Percentiles rank a stretch among this genome's conserved stretches.
Evolutionary conservation across 345 rosid genomes (phyloP).

Genomic region (Moringa oleifera): DNA sequence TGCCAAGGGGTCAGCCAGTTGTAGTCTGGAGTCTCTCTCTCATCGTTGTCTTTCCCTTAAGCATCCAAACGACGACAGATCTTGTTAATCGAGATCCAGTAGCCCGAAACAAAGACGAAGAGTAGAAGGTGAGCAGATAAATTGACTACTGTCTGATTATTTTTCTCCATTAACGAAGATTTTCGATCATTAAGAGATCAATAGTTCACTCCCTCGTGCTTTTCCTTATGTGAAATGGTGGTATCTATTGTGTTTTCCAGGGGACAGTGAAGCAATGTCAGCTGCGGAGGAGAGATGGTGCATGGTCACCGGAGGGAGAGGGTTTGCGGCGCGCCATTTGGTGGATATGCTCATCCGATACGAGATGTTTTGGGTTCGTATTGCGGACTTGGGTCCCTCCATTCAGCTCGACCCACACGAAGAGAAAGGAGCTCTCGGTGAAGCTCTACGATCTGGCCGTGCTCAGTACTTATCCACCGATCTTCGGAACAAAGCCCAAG

Average conservation of each 20-base stretch:
- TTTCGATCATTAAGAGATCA: not conserved
- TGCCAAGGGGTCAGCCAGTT: too few relatives aligned
- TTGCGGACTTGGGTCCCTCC: conserved; percentile 62
- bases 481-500: conserved; percentile 75
- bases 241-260: too few relatives aligned
- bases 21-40: too few relatives aligned
- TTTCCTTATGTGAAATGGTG: too few relatives aligned
- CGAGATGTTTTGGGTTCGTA: conserved; percentile 50
- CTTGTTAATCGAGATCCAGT: not conserved
- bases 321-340: conserved; percentile 82
- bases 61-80: too few relatives aligned
- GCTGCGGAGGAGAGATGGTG: conserved; percentile 59
- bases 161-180: not conserved
- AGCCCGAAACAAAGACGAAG: not conserved
- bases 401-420: conserved; percentile 52
- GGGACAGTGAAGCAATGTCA: conserved; percentile 24
- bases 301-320: conserved; percentile 90
- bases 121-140: not conserved
- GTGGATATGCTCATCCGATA: conserved; percentile 69
- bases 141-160: not conserved
- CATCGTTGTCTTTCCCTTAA: too few relatives aligned
- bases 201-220: not conserved
- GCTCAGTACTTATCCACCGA: conserved; percentile 55
- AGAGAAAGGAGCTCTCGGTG: conserved; percentile 56
- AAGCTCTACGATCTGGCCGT: conserved; percentile 64